phyloP scores from a whole-genome alignment of 2,329 filamentous ascomycete species.

The Scedosporium aurantiacum region DNA sequence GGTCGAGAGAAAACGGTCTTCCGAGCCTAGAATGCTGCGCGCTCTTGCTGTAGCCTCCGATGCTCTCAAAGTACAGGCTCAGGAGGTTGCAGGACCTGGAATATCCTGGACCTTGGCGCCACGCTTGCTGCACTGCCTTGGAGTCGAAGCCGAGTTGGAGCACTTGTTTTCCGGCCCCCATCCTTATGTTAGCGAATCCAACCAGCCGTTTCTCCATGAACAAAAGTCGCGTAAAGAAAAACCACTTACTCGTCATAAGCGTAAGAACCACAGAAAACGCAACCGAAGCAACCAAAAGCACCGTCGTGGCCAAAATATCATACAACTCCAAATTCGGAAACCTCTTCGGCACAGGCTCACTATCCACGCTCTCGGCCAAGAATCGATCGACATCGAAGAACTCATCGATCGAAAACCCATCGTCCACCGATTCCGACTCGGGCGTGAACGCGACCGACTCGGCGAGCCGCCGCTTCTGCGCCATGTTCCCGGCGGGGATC shows the following conservation, averaged over 20 bases:
- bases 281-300: slow-evolving; percentile 11
- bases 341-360: not conserved
- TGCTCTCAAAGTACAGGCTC: slow-evolving; percentile 2
- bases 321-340: slow-evolving; percentile 7
- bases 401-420: slow-evolving; percentile 4
- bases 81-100: not conserved
- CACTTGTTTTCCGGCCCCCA: not conserved
- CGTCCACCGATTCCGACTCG: not conserved
- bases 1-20: not conserved
- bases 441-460: not conserved
- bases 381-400: slow-evolving; percentile 5
- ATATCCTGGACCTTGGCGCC: slow-evolving; percentile 1
- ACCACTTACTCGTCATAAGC: slow-evolving; percentile 7
- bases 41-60: not conserved
- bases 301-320: slow-evolving; percentile 9
- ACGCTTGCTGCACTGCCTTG: not conserved
- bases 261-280: slow-evolving; percentile 10
- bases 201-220: not conserved
- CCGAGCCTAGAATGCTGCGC: not conserved
- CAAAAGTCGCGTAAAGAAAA: not conserved
- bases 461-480: not conserved
- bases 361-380: slow-evolving; percentile 4
- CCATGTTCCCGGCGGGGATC: not conserved
- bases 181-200: not conserved
- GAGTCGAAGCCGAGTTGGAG: slow-evolving; percentile 3